Base-by-base conservation (phyloP, 805 yeast genomes). In the Metschnikowia shivogae region DNA sequence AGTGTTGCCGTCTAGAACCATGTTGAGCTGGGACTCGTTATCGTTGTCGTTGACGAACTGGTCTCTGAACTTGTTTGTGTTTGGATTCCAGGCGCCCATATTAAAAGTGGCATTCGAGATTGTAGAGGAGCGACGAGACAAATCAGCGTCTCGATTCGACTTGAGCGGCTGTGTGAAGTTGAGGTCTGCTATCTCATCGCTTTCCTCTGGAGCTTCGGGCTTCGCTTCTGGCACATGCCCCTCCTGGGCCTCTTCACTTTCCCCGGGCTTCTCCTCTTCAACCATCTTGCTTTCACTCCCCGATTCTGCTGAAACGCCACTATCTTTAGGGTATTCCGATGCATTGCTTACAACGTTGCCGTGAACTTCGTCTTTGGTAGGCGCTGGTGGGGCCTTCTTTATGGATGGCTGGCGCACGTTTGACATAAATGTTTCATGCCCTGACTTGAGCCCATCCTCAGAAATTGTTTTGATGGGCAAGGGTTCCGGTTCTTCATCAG, bases 61-160 rank as follows among this genome's bases (percentile, higher is more conserved):
- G 47, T 75, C 80, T 42, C 81, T 63, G 56, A 59, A 76, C 33
- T 64, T 65, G 28, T 64, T 67, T 7, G 84, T 80, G 53, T 80
- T 76, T 2, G 85, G 85, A 56, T 72, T 74, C 86, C 86, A 81
- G 24, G 64, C 64, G 2, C 81, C 82, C 64, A 77, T 64, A 45
- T 68, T 74, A 35, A 77, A 60, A 2, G 70, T 70, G n/a, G 41
- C 42, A 8, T 40, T 46, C 20, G 52, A 47, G 58, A 61, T 58
- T 8, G 72, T 62, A 1, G 74, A 69, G 9, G 52, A 64, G 42
- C 72, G 52, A 46, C 73, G 58, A 4, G 53, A 35, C 4, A 61
- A 22, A 19, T 52, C 46, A 6, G 39, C 27, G 8, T 38, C 44
- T 13, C 14, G 24, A 35, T 14, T 34, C n/a, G 12, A 19, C 30